phyloP scores from a whole-genome alignment of 768 basidiomycete species.

The Mycena belliarum region DNA sequence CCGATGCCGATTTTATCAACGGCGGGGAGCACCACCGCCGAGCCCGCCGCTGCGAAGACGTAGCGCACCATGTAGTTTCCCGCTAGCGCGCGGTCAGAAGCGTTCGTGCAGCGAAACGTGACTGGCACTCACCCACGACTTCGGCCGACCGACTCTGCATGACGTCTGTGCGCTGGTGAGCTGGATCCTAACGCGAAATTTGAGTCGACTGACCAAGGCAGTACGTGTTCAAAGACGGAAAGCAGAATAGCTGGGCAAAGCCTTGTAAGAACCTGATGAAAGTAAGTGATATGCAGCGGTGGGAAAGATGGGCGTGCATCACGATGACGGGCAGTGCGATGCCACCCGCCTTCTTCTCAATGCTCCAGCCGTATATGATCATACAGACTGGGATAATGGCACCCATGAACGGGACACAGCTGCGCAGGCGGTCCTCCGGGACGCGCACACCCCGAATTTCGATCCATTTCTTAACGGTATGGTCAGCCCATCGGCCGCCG shows the following conservation, averaged over 20 bases:
- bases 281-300: background rate
- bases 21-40: conserved; percentile 19
- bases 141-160: conserved; percentile 23
- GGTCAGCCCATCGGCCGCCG: conserved; percentile 21
- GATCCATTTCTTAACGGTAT: conserved; percentile 22
- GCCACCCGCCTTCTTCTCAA: conserved; percentile 19
- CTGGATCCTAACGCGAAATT: background rate
- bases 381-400: conserved; percentile 17
- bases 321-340: conserved; percentile 19
- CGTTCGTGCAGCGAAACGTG: too few relatives aligned
- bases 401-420: conserved; percentile 16
- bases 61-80: conserved; percentile 21
- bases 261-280: conserved; percentile 20
- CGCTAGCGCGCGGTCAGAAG: background rate
- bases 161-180: conserved; percentile 6
- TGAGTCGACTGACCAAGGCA: conserved; percentile 15
- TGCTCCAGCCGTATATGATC: conserved; percentile 21
- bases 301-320: conserved; percentile 1
- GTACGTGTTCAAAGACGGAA: conserved; percentile 21
- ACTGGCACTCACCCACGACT: conserved; percentile 10
- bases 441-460: conserved; percentile 16
- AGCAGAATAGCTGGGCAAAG: conserved; percentile 19
- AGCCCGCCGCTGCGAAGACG: conserved; percentile 19
- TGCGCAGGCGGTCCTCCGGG: conserved; percentile 19
- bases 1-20: conserved; percentile 20